A percentile compares a stretch with the other conserved stretches of the same genome.
Evolutionary conservation across 768 basidiomycete species (phyloP).

Genomic region (Mycena epipterygia): DNA sequence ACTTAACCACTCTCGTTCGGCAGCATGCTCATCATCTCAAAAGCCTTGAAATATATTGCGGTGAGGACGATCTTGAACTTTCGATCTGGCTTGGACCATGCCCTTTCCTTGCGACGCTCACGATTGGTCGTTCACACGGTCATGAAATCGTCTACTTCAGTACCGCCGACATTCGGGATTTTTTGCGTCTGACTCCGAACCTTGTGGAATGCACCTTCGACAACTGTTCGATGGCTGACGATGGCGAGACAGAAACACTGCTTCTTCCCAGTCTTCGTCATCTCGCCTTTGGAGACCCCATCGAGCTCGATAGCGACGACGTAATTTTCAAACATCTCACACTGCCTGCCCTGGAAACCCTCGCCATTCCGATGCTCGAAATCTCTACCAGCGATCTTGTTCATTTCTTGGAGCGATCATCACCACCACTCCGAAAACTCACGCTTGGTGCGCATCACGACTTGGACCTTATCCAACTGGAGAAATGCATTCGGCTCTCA

Average conservation of each 20-base stretch:
- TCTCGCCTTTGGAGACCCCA: neutral
- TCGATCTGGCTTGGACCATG: neutral
- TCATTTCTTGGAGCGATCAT: neutral
- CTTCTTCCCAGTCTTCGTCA: neutral
- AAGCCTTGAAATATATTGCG: neutral
- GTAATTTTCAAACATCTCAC: neutral
- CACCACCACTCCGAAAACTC: neutral
- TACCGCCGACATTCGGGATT: neutral
- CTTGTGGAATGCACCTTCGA: neutral
- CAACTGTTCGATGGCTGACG: neutral
- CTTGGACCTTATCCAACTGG: neutral
- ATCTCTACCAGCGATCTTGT: neutral
- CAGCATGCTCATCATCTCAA: neutral
- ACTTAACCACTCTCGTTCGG: neutral
- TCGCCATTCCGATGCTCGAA: neutral
- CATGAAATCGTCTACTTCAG: neutral
- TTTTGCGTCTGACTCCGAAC: neutral
- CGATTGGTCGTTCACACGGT: neutral
- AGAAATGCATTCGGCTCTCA: neutral
- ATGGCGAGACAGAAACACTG: neutral
- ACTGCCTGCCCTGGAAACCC: neutral
- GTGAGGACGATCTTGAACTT: neutral
- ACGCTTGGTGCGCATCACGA: neutral
- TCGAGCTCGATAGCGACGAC: neutral
- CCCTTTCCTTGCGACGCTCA: neutral